These are phyloP conservation scores for Candida ficus DNA, from an alignment of 805 yeast species.

Conservation along the genomic window DNA sequence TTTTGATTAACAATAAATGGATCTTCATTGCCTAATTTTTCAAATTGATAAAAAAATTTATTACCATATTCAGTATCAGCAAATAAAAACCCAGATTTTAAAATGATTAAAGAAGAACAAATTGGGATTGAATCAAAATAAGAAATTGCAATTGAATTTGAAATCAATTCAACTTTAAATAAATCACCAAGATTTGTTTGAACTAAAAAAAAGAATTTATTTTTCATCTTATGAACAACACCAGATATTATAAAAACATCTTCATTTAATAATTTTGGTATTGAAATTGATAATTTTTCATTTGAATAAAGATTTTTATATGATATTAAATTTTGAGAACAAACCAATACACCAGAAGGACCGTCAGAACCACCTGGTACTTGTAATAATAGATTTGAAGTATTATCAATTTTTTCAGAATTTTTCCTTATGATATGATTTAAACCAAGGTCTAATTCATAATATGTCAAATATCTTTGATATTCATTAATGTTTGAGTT, in stretches of 20 bases:
- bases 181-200: slow-evolving; percentile 74
- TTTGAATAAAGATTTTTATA: slow-evolving; percentile 40
- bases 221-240: slow-evolving; percentile 60
- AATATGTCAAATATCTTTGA: slow-evolving; percentile 48
- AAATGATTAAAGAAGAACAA: slow-evolving; percentile 49
- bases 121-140: slow-evolving; percentile 77
- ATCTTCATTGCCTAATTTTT: slow-evolving; percentile 60
- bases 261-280: slow-evolving; percentile 44
- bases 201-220: slow-evolving; percentile 56
- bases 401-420: slow-evolving; percentile 32
- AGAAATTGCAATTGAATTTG: slow-evolving; percentile 35
- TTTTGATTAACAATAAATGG: slow-evolving; percentile 31
- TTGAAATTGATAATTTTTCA: slow-evolving; percentile 37
- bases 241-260: slow-evolving; percentile 44
- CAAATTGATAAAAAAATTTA: slow-evolving; percentile 73
- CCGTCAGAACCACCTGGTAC: slow-evolving; percentile 73
- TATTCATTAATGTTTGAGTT: slow-evolving; percentile 20
- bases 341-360: slow-evolving; percentile 63
- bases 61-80: slow-evolving; percentile 60
- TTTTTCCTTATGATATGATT: slow-evolving; percentile 62
- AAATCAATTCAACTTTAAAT: slow-evolving; percentile 56
- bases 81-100: slow-evolving; percentile 72
- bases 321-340: slow-evolving; percentile 49
- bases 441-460: slow-evolving; percentile 82
- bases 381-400: slow-evolving; percentile 51